Conservation (phyloP, 1,284 basidiomycete species). For the Ceratobasidium sp. region DNA sequence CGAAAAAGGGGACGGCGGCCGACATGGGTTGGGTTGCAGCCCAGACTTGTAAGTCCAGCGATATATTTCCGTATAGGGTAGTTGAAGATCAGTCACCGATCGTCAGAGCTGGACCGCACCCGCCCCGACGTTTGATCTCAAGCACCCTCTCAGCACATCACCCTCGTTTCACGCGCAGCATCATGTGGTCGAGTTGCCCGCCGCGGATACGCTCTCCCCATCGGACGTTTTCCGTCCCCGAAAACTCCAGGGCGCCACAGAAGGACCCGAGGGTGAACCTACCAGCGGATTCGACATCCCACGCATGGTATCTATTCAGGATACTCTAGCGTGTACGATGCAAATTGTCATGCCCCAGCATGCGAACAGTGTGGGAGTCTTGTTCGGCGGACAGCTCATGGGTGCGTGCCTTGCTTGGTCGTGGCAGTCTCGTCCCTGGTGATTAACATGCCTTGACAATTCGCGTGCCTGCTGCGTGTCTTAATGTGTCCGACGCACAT, state of each 20-base stretch:
- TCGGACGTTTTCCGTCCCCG: constrained; percentile 35
- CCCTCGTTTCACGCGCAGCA: not conserved
- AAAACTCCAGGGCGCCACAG: constrained; percentile 18
- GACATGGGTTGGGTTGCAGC: constrained; percentile 34
- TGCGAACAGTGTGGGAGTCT: constrained; percentile 45
- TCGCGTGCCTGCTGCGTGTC: not conserved
- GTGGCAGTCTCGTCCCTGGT: constrained; percentile 8
- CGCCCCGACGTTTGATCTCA: not conserved
- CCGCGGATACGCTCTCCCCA: constrained; percentile 3
- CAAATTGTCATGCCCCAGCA: constrained; percentile 47
- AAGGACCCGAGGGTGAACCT: not conserved
- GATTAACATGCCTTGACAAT: not conserved
- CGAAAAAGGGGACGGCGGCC: constrained; percentile 27
- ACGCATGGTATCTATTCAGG: constrained; percentile 38
- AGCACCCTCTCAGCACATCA: not conserved
- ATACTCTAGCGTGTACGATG: constrained; percentile 45
- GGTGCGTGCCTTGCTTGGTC: constrained; percentile 35
- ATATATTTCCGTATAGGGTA: not conserved
- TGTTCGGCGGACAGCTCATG: constrained; percentile 47
- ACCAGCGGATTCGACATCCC: constrained; percentile 8
- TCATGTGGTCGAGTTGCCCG: not conserved
- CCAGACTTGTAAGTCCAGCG: constrained; percentile 13
- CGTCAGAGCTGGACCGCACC: constrained; percentile 1
- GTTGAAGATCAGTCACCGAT: not conserved
- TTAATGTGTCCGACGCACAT: not conserved